Percentiles rank a stretch among this genome's conserved stretches.
phyloP scores from a whole-genome alignment of 2,329 filamentous ascomycete species.

The Dactylellina sp. region DNA sequence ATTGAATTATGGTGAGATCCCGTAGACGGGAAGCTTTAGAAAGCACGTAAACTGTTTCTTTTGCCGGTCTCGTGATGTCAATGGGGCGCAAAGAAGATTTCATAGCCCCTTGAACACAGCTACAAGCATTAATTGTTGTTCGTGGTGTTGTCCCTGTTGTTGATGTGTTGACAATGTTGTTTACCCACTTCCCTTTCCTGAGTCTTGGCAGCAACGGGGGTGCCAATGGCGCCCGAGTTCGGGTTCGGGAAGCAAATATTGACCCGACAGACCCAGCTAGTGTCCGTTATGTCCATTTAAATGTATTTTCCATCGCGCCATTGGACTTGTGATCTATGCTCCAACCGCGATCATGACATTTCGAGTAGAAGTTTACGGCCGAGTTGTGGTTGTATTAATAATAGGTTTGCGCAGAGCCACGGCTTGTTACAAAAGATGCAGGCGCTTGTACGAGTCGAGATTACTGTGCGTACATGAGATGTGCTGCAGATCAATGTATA shows the following conservation, averaged over 20 bases:
- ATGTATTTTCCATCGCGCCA: too few species aligned
- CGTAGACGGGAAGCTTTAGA: background rate
- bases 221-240: background rate
- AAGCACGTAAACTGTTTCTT: background rate
- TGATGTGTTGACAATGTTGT: slow-evolving; percentile 34
- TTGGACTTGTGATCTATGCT: too few species aligned
- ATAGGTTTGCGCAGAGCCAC: too few species aligned
- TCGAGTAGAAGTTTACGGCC: too few species aligned
- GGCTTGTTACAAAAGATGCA: too few species aligned
- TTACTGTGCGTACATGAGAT: too few species aligned
- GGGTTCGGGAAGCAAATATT: background rate
- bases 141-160: background rate
- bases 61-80: background rate
- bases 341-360: too few species aligned
- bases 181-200: slow-evolving; percentile 18
- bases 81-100: background rate
- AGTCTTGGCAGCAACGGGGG: slow-evolving; percentile 41
- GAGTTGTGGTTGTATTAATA: background rate
- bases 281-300: background rate
- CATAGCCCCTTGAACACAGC: background rate
- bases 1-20: background rate
- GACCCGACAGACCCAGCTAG: background rate
- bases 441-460: too few species aligned
- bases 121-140: background rate
- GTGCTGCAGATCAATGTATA: too few species aligned